These are phyloP conservation scores for Penicillium occitanis DNA, from an alignment of 2,329 filamentous ascomycete species.

Conservation along the genomic window DNA sequence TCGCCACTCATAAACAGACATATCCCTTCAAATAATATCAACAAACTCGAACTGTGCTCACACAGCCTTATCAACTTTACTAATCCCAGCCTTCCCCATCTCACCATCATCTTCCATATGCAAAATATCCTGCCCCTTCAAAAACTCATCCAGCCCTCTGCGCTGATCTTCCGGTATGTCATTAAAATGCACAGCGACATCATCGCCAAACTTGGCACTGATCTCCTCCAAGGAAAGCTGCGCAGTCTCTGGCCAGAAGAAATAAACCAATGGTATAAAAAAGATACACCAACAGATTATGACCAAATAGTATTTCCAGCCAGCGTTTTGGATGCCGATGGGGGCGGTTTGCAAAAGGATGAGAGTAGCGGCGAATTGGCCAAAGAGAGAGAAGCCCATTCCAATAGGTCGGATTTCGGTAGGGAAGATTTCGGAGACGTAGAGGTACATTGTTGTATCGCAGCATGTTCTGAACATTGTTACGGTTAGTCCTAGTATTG, in stretches of 20 bases:
- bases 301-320: slow-evolving; percentile 55
- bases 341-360: slow-evolving; percentile 51
- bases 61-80: neutral
- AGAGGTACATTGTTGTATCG: slow-evolving; percentile 51
- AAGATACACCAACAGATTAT: slow-evolving; percentile 48
- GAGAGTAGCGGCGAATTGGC: slow-evolving; percentile 51
- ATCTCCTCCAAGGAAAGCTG: slow-evolving; percentile 49
- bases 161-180: slow-evolving; percentile 46
- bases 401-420: slow-evolving; percentile 54
- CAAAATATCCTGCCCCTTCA: slow-evolving; percentile 11
- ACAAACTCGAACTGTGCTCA: neutral
- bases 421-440: slow-evolving; percentile 49
- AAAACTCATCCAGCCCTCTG: slow-evolving; percentile 26
- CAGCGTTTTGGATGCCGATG: slow-evolving; percentile 45
- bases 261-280: slow-evolving; percentile 47
- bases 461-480: slow-evolving; percentile 27
- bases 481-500: neutral
- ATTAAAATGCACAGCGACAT: slow-evolving; percentile 50
- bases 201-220: slow-evolving; percentile 50
- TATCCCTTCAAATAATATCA: neutral
- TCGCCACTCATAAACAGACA: neutral
- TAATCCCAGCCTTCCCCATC: neutral
- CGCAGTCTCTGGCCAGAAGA: slow-evolving; percentile 48
- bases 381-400: slow-evolving; percentile 54
- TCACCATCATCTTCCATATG: slow-evolving; percentile 10